Percentiles rank a stretch among this genome's conserved stretches.
Evolutionary conservation across 2,329 filamentous ascomycete species (phyloP).

Genomic region (Microascus cirrosus): DNA sequence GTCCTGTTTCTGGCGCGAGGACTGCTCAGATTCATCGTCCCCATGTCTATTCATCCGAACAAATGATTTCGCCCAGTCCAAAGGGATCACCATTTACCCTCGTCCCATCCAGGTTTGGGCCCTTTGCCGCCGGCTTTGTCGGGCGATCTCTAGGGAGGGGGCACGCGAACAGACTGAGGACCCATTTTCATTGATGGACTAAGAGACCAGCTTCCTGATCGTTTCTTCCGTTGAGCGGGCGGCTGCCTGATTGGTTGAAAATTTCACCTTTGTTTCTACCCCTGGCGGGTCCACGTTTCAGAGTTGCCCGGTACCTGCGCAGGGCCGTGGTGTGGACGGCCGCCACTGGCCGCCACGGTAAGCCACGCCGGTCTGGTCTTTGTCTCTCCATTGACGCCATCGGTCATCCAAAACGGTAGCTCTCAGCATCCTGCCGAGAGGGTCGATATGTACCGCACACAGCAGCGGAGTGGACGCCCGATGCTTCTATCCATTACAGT

Average conservation of each 20-base stretch:
- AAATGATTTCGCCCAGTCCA: background rate
- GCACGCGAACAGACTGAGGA: background rate
- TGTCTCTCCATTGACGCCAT: background rate
- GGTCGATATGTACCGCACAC: too few species aligned
- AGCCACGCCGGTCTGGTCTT: background rate
- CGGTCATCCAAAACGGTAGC: too few species aligned
- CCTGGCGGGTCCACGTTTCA: conserved; percentile 3
- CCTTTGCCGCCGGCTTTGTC: background rate
- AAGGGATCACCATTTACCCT: conserved; percentile 3
- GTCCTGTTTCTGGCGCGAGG: background rate
- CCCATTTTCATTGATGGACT: background rate
- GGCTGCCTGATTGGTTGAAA: background rate
- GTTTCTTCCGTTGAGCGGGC: background rate
- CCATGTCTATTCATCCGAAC: background rate
- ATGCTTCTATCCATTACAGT: too few species aligned
- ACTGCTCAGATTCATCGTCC: background rate
- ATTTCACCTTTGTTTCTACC: background rate
- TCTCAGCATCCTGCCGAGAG: too few species aligned
- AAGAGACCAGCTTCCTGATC: background rate
- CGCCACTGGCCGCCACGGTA: background rate
- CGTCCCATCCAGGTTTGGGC: conserved; percentile 5
- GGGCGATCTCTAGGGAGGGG: background rate
- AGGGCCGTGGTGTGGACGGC: background rate
- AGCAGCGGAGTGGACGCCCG: too few species aligned
- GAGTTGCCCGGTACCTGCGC: background rate